These are phyloP conservation scores for Pythium grandisporangium DNA, from an alignment of 352 stramenopile species.

Conservation along the genomic window DNA sequence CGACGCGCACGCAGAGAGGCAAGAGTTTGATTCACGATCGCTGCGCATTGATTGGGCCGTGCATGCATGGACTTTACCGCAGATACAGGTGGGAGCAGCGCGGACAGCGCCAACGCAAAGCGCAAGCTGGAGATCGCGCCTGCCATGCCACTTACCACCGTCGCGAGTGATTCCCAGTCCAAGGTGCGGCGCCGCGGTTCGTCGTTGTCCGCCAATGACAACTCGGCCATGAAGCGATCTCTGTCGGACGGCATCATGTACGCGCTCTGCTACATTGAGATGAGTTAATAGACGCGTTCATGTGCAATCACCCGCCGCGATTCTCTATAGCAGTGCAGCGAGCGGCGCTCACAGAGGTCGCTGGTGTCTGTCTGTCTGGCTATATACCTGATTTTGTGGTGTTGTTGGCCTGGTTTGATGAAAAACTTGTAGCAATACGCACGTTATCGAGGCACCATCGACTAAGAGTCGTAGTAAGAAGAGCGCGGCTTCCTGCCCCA, in stretches of 20 bases:
- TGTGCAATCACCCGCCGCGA: not conserved
- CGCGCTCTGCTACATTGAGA: slow-evolving; percentile 1
- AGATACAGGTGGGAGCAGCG: slow-evolving; percentile 1
- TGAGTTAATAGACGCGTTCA: not conserved
- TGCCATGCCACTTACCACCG: slow-evolving; percentile 15
- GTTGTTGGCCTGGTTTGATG: too few relatives aligned
- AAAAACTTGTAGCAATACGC: too few relatives aligned
- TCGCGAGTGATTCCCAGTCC: slow-evolving; percentile 29
- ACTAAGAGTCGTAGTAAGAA: not conserved
- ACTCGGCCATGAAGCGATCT: slow-evolving; percentile 36
- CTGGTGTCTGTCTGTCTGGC: too few relatives aligned
- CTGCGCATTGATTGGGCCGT: too few relatives aligned
- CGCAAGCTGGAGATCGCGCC: slow-evolving; percentile 44
- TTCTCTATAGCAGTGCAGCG: slow-evolving; percentile 7
- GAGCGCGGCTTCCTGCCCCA: slow-evolving; percentile 10
- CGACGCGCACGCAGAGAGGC: slow-evolving; percentile 1
- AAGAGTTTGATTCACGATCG: too few relatives aligned
- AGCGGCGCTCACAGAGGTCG: too few relatives aligned
- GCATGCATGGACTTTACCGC: slow-evolving; percentile 23
- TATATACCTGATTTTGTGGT: too few relatives aligned
- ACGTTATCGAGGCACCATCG: too few relatives aligned
- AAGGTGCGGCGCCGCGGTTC: slow-evolving; percentile 44
- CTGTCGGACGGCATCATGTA: slow-evolving; percentile 75
- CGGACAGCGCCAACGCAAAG: slow-evolving; percentile 44
- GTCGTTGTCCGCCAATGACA: slow-evolving; percentile 11